Evolutionary conservation across 2,329 filamentous ascomycete genomes (phyloP), one percentile per base, ranked within the genome.

Genomic region (Xylaria sp.): DNA sequence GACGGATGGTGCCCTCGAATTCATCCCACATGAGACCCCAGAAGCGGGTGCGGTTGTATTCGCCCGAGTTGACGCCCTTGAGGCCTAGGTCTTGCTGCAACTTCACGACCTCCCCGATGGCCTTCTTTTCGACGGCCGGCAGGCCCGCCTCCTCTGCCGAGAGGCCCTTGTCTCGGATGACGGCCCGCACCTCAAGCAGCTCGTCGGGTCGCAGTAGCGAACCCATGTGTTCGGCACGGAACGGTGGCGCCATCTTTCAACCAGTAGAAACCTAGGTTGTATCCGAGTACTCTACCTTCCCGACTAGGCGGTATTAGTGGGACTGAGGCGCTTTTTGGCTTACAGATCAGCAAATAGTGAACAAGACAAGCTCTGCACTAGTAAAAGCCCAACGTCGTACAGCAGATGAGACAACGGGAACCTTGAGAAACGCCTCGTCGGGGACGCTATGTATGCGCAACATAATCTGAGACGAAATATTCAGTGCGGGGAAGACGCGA

Each of bases 161-260:
- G 39, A 79, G 69, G 61, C 81, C 74, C 53, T 83, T 82, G 50
- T 83, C 80, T 59, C 86, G 84, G 55, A 85, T 80, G 46, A 69
- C 66, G 56, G 83, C 80, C 62, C 88, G 85, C 56, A 81, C 82
- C 47, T 84, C 76, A 34, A 88, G 76, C 50, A 90, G 78, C 51
- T 81, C 75, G 55, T 86, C 74, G 6, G 88, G 88, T n/a, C 89
- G 85, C 40, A 91, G 81, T 26, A 91, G 78, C 13, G 87, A 90
- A 63, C 88, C 89, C 64, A 90, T 78, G 65, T 91, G 88, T 78
- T 91, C 89, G 45, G 89, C 89, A 65, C 88, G 81, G 77, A 90
- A 91, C 26, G 88, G 88, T 18, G 75, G 75, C 13, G 67, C 59
- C 64, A 67, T 64, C 20, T 54, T n/a, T 59, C 7, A 50, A 18